These are phyloP conservation scores for Osmanthus fragrans DNA, from an alignment of 257 asterid species.

Conservation along the genomic window DNA sequence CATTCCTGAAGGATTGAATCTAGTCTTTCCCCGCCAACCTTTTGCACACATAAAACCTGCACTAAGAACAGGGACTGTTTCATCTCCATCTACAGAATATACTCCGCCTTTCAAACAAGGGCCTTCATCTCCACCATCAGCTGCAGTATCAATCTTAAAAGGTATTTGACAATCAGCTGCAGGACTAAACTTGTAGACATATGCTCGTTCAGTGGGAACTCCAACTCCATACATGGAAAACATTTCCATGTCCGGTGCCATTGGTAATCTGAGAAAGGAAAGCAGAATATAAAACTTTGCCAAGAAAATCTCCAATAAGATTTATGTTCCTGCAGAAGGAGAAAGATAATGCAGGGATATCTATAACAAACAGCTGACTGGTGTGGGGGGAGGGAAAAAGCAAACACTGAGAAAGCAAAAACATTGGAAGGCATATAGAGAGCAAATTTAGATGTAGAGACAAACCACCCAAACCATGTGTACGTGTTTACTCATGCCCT, in stretches of 20 bases:
- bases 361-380: not conserved
- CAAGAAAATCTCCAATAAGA: not conserved
- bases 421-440: not conserved
- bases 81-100: conserved; percentile 73
- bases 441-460: not conserved
- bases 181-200: conserved; percentile 66
- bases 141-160: conserved; percentile 72
- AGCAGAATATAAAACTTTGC: not conserved
- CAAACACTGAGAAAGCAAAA: not conserved
- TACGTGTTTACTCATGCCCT: not conserved
- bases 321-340: not conserved
- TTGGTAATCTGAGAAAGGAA: conserved; percentile 64
- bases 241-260: conserved; percentile 81
- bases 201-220: conserved; percentile 85
- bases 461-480: not conserved
- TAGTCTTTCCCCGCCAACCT: conserved; percentile 78
- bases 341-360: not conserved
- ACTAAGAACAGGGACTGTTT: conserved; percentile 75
- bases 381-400: not conserved
- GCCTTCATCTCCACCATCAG: conserved; percentile 55
- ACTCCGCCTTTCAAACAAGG: conserved; percentile 83
- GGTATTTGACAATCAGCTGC: conserved; percentile 68
- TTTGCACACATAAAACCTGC: conserved; percentile 78
- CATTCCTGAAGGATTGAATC: conserved; percentile 84
- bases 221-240: conserved; percentile 94